phyloP scores from a whole-genome alignment of 2,329 filamentous ascomycete genomes.

The Arthrobotrys pseudoclavata region DNA sequence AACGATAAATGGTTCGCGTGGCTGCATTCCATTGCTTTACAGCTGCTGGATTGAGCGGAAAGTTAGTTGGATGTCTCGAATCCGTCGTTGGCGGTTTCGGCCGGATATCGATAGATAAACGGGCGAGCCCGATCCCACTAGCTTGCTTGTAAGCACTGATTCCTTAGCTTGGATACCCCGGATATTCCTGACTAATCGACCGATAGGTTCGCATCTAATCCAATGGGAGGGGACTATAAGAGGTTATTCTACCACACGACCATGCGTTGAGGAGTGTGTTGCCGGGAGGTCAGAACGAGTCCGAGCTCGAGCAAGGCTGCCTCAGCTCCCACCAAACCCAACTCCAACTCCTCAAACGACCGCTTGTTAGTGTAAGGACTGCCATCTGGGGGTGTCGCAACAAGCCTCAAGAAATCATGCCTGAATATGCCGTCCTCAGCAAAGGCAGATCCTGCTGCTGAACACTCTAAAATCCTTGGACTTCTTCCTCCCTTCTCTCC shows the following conservation, averaged over 20 bases:
- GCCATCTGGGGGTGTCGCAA: background rate
- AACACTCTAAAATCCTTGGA: background rate
- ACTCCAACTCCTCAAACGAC: constrained; percentile 8
- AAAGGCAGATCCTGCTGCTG: background rate
- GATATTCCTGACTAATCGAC: constrained; percentile 11
- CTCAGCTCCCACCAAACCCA: background rate
- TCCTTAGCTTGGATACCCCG: no score
- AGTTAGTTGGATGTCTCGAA: constrained; percentile 20
- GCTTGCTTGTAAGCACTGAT: no score
- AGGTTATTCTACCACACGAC: constrained; percentile 6
- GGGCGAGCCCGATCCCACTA: constrained; percentile 24
- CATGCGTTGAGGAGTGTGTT: constrained; percentile 12
- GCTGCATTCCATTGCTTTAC: constrained; percentile 33
- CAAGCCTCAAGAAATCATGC: constrained; percentile 23
- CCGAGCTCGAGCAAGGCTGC: background rate
- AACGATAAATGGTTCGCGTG: constrained; percentile 26
- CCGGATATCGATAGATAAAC: constrained; percentile 26
- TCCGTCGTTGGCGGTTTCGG: constrained; percentile 20
- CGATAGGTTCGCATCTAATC: no score
- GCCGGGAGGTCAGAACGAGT: constrained; percentile 1
- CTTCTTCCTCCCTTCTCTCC: background rate
- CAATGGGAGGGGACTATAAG: background rate
- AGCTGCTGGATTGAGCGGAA: constrained; percentile 36
- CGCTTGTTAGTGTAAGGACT: background rate
- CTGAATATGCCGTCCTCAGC: constrained; percentile 7